phyloP scores from a whole-genome alignment of 164 flowering plant genomes.

The Cinnamomum micranthum region DNA sequence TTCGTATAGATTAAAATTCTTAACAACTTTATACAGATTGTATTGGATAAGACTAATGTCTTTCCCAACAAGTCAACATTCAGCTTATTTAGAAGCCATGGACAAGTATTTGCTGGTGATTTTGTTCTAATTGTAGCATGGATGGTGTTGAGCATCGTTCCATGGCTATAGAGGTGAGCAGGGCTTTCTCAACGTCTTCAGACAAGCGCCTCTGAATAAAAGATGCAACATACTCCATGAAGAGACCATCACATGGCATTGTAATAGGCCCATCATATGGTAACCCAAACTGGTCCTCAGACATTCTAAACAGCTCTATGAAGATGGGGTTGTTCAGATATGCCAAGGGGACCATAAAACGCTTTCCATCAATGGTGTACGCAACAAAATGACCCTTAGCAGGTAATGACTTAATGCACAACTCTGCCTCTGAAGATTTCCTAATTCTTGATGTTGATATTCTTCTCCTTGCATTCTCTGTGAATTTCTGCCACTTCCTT shows the following conservation, averaged over 20 bases:
- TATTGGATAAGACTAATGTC: background rate
- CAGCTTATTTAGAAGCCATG: slow-evolving; percentile 1
- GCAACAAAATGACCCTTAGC: slow-evolving; percentile 29
- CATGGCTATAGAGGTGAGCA: slow-evolving; percentile 2
- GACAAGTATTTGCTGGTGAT: background rate
- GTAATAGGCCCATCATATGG: slow-evolving; percentile 26
- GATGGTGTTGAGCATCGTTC: background rate
- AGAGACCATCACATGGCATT: slow-evolving; percentile 34
- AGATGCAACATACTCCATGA: slow-evolving; percentile 28
- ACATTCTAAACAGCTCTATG: slow-evolving; percentile 34
- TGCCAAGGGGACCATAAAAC: slow-evolving; percentile 31
- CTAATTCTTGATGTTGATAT: slow-evolving; percentile 6
- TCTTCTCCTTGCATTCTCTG: slow-evolving; percentile 18
- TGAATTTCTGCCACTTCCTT: slow-evolving; percentile 14
- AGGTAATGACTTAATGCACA: background rate
- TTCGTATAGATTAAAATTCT: background rate
- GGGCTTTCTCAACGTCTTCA: slow-evolving; percentile 15
- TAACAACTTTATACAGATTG: background rate
- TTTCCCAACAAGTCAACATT: background rate
- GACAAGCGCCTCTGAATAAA: slow-evolving; percentile 21
- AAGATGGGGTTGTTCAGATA: slow-evolving; percentile 35
- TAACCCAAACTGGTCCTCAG: slow-evolving; percentile 39
- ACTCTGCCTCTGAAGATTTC: background rate
- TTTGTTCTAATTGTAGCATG: background rate
- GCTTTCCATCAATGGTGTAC: slow-evolving; percentile 31